Evolutionary conservation across 2,329 filamentous ascomycete species (phyloP).

Genomic region (Cytospora piceicola): DNA sequence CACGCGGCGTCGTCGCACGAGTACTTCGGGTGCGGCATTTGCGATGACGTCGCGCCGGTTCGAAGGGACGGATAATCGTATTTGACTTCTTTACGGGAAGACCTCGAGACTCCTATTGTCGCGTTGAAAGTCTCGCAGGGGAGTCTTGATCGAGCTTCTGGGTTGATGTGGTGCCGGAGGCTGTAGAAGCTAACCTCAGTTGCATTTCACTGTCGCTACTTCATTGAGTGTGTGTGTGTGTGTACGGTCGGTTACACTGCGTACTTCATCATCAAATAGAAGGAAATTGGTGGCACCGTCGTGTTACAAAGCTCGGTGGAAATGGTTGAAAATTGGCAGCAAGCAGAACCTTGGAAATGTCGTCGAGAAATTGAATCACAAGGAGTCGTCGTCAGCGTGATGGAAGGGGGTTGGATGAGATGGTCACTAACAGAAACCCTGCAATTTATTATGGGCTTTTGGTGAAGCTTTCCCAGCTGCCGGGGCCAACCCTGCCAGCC

Average conservation of each 20-base stretch:
- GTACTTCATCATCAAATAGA: neutral
- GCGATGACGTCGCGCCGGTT: neutral
- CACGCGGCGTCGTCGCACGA: constrained; percentile 65
- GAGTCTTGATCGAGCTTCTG: constrained; percentile 6
- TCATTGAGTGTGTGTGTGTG: neutral
- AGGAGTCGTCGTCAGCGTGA: neutral
- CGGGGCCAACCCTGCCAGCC: neutral
- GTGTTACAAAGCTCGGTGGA: neutral
- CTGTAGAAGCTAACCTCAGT: constrained; percentile 6
- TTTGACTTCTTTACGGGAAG: neutral
- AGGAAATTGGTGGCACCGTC: neutral
- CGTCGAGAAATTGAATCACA: neutral
- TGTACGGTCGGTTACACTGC: neutral
- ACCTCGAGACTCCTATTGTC: constrained; percentile 8
- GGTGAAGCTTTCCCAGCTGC: neutral
- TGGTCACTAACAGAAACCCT: neutral
- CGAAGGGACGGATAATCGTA: neutral
- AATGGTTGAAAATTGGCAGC: neutral
- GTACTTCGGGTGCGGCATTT: constrained; percentile 40
- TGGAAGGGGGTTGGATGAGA: neutral
- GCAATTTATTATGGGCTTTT: neutral
- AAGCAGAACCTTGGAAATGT: neutral
- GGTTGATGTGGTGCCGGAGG: constrained; percentile 14
- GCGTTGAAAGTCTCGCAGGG: neutral
- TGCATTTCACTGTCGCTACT: constrained; percentile 17